These are phyloP conservation scores for Tolypocladium pustulatum DNA, from an alignment of 2,329 filamentous ascomycete species.

Conservation along the genomic window DNA sequence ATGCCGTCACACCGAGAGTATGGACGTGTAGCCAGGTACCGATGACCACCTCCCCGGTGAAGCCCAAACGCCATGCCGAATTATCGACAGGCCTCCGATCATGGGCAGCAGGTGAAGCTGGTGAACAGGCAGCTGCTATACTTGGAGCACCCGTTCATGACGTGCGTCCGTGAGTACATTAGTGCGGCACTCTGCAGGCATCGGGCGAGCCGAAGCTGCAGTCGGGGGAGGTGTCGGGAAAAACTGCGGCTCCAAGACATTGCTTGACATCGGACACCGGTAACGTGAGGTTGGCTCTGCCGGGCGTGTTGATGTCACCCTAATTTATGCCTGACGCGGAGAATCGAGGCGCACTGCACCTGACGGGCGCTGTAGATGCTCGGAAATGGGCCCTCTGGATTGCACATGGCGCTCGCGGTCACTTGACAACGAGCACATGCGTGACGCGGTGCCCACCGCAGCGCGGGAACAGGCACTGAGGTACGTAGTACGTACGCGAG, in stretches of 20 bases:
- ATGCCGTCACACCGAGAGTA: neutral
- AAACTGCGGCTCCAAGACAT: neutral
- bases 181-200: neutral
- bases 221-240: neutral
- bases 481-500: neutral
- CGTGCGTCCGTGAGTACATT: neutral
- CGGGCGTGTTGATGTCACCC: neutral
- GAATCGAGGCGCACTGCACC: neutral
- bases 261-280: neutral
- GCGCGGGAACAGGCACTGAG: neutral
- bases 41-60: neutral
- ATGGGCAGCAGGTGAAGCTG: neutral
- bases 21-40: neutral
- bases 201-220: neutral
- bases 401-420: neutral
- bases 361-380: neutral
- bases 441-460: neutral
- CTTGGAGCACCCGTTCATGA: neutral
- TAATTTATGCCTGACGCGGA: neutral
- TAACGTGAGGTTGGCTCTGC: too few relatives aligned
- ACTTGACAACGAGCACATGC: conserved; percentile 4
- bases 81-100: neutral
- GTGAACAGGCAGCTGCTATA: neutral
- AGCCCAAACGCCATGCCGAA: too few relatives aligned
- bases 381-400: neutral